Percentiles rank a stretch among this genome's conserved stretches.
Evolutionary conservation across 805 yeast species (phyloP).

Genomic region (Candida yuanshanica): DNA sequence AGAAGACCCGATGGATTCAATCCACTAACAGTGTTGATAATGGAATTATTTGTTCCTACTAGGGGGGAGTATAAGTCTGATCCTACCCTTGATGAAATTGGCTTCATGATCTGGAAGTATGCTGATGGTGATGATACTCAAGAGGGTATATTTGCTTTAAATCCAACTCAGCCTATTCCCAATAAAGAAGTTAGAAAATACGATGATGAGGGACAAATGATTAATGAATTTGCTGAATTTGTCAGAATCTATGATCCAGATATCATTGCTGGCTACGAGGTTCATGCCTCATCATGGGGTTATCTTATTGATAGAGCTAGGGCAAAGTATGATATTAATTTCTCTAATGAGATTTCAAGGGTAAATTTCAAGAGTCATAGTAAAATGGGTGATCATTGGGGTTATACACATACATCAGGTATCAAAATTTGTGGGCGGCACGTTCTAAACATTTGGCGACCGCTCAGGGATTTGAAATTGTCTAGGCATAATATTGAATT

Average conservation of each 20-base stretch:
- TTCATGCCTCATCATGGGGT: constrained; percentile 84
- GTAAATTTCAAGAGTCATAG: constrained; percentile 43
- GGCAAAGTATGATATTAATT: constrained; percentile 40
- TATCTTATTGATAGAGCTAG: constrained; percentile 65
- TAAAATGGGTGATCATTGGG: constrained; percentile 69
- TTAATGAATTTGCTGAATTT: constrained; percentile 47
- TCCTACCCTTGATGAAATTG: constrained; percentile 54
- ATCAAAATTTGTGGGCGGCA: constrained; percentile 75
- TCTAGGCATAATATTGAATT: constrained; percentile 73
- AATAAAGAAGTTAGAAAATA: constrained; percentile 24
- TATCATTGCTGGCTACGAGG: constrained; percentile 78
- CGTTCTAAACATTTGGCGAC: constrained; percentile 79
- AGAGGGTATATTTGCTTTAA: constrained; percentile 33
- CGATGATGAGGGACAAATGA: constrained; percentile 51
- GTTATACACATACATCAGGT: constrained; percentile 70
- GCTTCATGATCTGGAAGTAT: constrained; percentile 58
- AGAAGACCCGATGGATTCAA: constrained; percentile 37
- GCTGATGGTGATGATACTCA: constrained; percentile 36
- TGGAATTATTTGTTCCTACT: constrained; percentile 66
- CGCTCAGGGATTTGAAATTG: constrained; percentile 59
- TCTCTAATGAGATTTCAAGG: constrained; percentile 58
- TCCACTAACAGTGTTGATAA: constrained; percentile 48
- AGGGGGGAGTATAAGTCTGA: constrained; percentile 52
- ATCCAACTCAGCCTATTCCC: constrained; percentile 11
- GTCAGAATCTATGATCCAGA: constrained; percentile 78